A percentile compares a stretch with the other conserved stretches of the same genome.
phyloP scores from a whole-genome alignment of 257 asterid genomes.

The Przewalskia tangutica region DNA sequence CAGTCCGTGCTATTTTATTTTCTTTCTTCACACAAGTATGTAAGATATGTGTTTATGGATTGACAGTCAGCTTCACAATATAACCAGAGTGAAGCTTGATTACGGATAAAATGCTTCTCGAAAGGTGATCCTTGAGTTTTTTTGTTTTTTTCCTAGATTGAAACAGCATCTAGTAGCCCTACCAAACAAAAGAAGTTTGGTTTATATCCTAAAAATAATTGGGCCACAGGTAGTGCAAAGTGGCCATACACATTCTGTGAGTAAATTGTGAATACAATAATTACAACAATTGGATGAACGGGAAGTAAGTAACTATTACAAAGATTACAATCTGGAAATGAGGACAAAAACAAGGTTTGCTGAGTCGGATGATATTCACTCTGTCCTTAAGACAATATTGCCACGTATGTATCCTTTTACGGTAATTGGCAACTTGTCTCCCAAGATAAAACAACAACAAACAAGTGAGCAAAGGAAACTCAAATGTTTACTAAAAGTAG shows the following conservation, averaged over 20 bases:
- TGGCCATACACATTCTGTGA: background rate
- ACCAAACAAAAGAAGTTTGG: background rate
- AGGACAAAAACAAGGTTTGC: too few relatives aligned
- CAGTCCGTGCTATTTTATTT: background rate
- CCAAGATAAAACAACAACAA: too few relatives aligned
- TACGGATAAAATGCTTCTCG: background rate
- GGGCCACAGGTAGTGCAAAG: background rate
- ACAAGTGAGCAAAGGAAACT: too few relatives aligned
- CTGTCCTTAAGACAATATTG: too few relatives aligned
- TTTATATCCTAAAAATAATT: background rate
- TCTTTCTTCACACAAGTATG: background rate
- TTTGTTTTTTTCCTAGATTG: background rate
- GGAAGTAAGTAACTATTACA: too few relatives aligned
- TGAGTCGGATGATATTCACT: too few relatives aligned
- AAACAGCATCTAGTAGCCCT: background rate
- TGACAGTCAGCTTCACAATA: background rate
- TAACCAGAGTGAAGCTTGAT: background rate
- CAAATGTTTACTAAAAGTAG: too few relatives aligned
- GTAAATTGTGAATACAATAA: too few relatives aligned
- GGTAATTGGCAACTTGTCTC: too few relatives aligned
- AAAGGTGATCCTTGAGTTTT: background rate
- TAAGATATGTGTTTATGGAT: background rate
- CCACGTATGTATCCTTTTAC: too few relatives aligned
- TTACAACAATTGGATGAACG: too few relatives aligned
- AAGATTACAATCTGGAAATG: too few relatives aligned